Conservation (phyloP, 2,329 filamentous ascomycete species). For the Fonsecaea pedrosoi region DNA sequence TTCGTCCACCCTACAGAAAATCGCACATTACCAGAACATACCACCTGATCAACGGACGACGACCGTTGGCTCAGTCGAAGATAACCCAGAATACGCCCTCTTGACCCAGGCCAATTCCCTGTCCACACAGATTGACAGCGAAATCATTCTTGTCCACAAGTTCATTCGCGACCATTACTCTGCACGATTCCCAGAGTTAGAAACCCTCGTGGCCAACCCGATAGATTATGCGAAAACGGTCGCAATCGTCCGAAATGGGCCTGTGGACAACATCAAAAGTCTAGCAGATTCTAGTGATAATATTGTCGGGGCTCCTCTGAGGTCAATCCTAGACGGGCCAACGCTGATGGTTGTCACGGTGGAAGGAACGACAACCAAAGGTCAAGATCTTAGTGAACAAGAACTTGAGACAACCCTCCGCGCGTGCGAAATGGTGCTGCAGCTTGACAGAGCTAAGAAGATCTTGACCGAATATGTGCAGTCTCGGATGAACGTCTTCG, state of each 20-base stretch:
- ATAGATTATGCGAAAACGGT: conserved; percentile 96
- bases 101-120: conserved; percentile 87
- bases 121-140: conserved; percentile 90
- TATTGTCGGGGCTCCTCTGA: conserved; percentile 74
- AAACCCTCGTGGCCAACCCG: conserved; percentile 86
- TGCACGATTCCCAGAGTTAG: conserved; percentile 88
- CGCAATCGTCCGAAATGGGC: conserved; percentile 88
- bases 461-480: conserved; percentile 92
- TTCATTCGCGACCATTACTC: conserved; percentile 97
- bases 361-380: conserved; percentile 88
- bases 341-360: conserved; percentile 95
- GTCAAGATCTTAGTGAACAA: conserved; percentile 74
- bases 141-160: conserved; percentile 93
- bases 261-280: conserved; percentile 84
- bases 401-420: conserved; percentile 76
- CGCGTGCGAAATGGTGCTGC: conserved; percentile 87
- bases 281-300: conserved; percentile 81
- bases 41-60: conserved; percentile 68
- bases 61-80: conserved; percentile 82
- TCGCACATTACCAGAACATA: conserved; percentile 75
- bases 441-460: conserved; percentile 83
- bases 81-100: conserved; percentile 89
- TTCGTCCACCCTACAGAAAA: conserved; percentile 71
- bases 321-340: conserved; percentile 82
- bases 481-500: conserved; percentile 95